These are phyloP conservation scores for Ceratocystis destructans DNA, from an alignment of 2,329 filamentous ascomycete genomes.

Conservation along the genomic window DNA sequence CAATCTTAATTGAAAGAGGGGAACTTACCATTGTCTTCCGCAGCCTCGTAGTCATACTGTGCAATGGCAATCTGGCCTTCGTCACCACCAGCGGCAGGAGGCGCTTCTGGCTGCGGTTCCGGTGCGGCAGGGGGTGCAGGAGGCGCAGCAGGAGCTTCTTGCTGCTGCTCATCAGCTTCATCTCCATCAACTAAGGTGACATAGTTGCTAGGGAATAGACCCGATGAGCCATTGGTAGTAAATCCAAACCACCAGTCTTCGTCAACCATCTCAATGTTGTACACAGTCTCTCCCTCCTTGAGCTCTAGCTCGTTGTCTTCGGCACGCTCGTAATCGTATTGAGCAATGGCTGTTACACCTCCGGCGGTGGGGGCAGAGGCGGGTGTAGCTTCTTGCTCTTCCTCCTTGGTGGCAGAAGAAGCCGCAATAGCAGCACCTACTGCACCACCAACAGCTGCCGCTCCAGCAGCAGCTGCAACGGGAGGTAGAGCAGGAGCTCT, in stretches of 20 bases:
- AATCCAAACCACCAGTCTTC: slow-evolving; percentile 98
- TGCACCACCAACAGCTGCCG: slow-evolving; percentile 15
- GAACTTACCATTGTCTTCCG: slow-evolving; percentile 69
- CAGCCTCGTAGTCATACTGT: slow-evolving; percentile 90
- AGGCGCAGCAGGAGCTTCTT: slow-evolving; percentile 24
- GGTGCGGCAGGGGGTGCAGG: slow-evolving; percentile 25
- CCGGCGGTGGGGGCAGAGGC: slow-evolving; percentile 24
- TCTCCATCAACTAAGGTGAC: slow-evolving; percentile 64
- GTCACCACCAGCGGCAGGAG: slow-evolving; percentile 26
- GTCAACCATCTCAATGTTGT: slow-evolving; percentile 91
- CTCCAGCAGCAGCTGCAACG: slow-evolving; percentile 14
- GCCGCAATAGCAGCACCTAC: not conserved
- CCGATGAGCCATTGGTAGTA: slow-evolving; percentile 69
- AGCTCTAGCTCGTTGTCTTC: slow-evolving; percentile 95
- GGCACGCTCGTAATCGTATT: slow-evolving; percentile 95
- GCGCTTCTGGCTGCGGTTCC: slow-evolving; percentile 30
- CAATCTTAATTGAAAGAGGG: not conserved
- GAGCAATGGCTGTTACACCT: slow-evolving; percentile 61
- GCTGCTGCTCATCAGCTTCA: slow-evolving; percentile 32
- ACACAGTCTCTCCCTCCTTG: slow-evolving; percentile 74
- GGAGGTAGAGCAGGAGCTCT: slow-evolving; percentile 18
- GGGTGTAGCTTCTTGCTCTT: slow-evolving; percentile 10
- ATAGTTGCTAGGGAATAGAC: slow-evolving; percentile 94
- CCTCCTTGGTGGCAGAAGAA: not conserved
- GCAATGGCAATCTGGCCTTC: slow-evolving; percentile 60